These are phyloP conservation scores for Pseudoturritis turrita DNA, from an alignment of 345 rosid species.

Conservation along the genomic window DNA sequence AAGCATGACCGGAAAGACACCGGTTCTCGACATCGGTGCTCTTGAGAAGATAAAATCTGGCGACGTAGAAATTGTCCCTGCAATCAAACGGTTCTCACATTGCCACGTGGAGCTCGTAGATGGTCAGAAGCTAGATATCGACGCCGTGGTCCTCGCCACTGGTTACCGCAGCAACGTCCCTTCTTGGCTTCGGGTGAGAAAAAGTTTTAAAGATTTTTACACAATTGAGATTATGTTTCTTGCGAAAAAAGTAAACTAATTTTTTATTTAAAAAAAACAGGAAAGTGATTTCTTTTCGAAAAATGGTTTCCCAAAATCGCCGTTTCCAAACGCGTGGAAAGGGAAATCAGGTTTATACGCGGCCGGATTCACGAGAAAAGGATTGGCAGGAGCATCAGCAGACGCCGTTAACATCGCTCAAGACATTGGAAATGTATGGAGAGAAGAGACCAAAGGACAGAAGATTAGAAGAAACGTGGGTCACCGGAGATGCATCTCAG, in stretches of 20 bases:
- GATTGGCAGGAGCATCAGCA: conserved; percentile 72
- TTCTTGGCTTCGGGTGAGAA: conserved; percentile 69
- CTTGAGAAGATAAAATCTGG: conserved; percentile 65
- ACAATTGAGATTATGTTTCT: background rate
- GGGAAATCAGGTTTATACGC: conserved; percentile 77
- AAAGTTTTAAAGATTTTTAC: background rate
- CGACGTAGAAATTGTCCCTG: conserved; percentile 55
- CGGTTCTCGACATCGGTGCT: conserved; percentile 83
- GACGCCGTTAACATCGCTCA: conserved; percentile 73
- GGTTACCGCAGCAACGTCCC: conserved; percentile 75
- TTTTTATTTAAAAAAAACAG: conserved; percentile 21
- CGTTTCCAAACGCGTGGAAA: conserved; percentile 77
- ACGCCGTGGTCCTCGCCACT: conserved; percentile 67
- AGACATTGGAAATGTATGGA: conserved; percentile 78
- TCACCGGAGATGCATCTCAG: conserved; percentile 70
- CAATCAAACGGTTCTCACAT: conserved; percentile 49
- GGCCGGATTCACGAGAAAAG: conserved; percentile 85
- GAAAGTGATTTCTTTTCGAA: conserved; percentile 78
- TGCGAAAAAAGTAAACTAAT: conserved; percentile 23
- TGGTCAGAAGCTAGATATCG: conserved; percentile 50
- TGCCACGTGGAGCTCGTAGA: conserved; percentile 57
- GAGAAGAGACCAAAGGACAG: conserved; percentile 62
- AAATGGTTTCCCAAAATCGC: conserved; percentile 57
- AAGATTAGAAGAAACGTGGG: conserved; percentile 44
- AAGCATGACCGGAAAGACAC: conserved; percentile 59